phyloP scores from a whole-genome alignment of 2,329 filamentous ascomycete genomes.

The Xylariaceae sp. region DNA sequence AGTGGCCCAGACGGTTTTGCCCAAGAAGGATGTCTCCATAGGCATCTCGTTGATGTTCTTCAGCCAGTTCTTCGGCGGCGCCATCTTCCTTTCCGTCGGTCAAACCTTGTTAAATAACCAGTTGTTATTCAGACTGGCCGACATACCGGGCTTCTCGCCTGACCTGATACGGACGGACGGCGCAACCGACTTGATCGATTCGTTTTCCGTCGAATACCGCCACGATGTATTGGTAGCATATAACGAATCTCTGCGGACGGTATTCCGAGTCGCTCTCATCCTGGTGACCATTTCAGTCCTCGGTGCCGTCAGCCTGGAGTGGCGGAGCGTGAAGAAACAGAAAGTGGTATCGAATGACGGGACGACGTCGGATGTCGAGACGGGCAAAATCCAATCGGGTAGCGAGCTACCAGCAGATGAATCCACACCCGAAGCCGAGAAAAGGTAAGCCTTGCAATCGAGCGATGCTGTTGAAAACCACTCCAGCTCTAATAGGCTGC shows the following conservation, averaged over 20 bases:
- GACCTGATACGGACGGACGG: conserved; percentile 30
- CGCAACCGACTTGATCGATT: conserved; percentile 28
- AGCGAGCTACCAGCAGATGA: neutral
- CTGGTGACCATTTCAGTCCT: conserved; percentile 51
- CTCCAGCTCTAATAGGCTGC: too few relatives aligned
- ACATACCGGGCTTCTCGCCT: conserved; percentile 31
- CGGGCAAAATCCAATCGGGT: neutral
- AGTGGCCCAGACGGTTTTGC: conserved; percentile 45
- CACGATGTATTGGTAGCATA: conserved; percentile 44
- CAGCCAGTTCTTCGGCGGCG: conserved; percentile 43
- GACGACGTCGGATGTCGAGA: conserved; percentile 23
- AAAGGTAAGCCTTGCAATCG: too few relatives aligned
- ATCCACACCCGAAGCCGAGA: neutral
- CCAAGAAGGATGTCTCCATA: conserved; percentile 39
- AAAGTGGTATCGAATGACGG: neutral
- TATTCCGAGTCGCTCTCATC: conserved; percentile 58
- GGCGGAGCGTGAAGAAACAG: conserved; percentile 45
- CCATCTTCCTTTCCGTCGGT: conserved; percentile 44
- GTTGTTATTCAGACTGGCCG: conserved; percentile 35
- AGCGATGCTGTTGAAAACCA: too few relatives aligned
- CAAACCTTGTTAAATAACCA: conserved; percentile 43
- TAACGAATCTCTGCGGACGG: conserved; percentile 55
- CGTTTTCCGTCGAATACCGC: conserved; percentile 25
- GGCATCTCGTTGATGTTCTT: conserved; percentile 44
- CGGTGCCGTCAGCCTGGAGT: conserved; percentile 55